Percentiles rank a stretch among this genome's conserved stretches.
These are phyloP conservation scores for Lavandula angustifolia DNA, from an alignment of 257 asterid species.

Conservation along the genomic window DNA sequence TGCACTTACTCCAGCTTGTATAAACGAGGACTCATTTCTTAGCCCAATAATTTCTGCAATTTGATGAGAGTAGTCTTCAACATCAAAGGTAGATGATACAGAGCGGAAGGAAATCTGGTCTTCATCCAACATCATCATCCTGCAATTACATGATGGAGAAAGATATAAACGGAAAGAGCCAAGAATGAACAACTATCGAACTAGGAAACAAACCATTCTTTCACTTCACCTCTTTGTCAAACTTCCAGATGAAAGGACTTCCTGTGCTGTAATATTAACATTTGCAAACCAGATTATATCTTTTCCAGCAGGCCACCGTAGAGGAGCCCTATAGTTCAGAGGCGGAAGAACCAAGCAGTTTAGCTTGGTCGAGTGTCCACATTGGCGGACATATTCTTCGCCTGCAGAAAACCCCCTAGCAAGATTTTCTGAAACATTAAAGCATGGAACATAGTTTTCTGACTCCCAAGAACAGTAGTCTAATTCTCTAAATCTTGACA, in stretches of 20 bases:
- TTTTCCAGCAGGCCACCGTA: conserved; percentile 93
- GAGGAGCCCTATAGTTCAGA: conserved; percentile 76
- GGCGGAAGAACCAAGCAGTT: conserved; percentile 90
- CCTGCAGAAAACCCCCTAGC: conserved; percentile 69
- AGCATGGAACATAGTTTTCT: conserved; percentile 88
- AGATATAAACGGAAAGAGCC: conserved; percentile 2
- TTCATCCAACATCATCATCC: conserved; percentile 99
- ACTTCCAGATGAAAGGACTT: conserved; percentile 93
- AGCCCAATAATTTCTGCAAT: conserved; percentile 96
- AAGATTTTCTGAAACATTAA: conserved; percentile 77
- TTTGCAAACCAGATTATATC: conserved; percentile 98
- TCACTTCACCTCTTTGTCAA: conserved; percentile 80
- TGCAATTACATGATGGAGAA: conserved; percentile 33
- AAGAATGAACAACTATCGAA: conserved; percentile 16
- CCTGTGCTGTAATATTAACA: conserved; percentile 96
- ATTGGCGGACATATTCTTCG: conserved; percentile 67
- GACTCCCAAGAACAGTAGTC: conserved; percentile 76
- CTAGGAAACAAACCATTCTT: conserved; percentile 18
- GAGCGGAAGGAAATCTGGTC: conserved; percentile 96
- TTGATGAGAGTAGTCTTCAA: conserved; percentile 97
- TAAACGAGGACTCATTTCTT: conserved; percentile 79
- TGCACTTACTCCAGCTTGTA: conserved; percentile 86
- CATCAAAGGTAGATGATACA: conserved; percentile 83
- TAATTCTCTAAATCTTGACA: conserved; percentile 64
- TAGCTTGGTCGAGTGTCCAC: conserved; percentile 55